phyloP scores from a whole-genome alignment of 2,329 filamentous ascomycete genomes.

The Lasiodiplodia citricola region DNA sequence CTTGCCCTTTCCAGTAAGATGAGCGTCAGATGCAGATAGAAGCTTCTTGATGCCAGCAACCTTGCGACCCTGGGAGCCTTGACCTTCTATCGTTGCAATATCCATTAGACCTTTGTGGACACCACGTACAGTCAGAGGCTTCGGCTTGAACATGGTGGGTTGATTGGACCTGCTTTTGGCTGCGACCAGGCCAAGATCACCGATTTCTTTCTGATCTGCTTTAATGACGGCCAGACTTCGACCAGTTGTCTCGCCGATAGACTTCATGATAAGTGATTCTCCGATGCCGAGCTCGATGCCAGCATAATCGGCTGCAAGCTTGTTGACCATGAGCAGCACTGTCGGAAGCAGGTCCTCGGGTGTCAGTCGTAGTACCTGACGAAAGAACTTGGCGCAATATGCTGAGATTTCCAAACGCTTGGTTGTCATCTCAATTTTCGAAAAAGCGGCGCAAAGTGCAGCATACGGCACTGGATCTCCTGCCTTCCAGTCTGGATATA shows the following conservation, averaged over 20 bases:
- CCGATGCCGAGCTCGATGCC: slow-evolving; percentile 98
- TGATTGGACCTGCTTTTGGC: slow-evolving; percentile 95
- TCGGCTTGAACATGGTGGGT: slow-evolving; percentile 98
- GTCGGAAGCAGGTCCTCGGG: slow-evolving; percentile 87
- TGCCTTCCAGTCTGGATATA: slow-evolving; percentile 94
- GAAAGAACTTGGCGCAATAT: slow-evolving; percentile 87
- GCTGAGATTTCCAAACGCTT: slow-evolving; percentile 88
- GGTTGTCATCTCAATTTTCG: slow-evolving; percentile 90
- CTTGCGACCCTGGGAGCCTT: slow-evolving; percentile 87
- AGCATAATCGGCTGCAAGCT: slow-evolving; percentile 93
- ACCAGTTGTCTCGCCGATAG: slow-evolving; percentile 92
- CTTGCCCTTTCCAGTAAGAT: slow-evolving; percentile 70
- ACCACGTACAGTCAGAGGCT: slow-evolving; percentile 81
- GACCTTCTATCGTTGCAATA: slow-evolving; percentile 85
- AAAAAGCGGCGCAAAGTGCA: slow-evolving; percentile 92
- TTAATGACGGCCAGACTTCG: slow-evolving; percentile 89
- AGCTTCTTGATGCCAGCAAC: slow-evolving; percentile 96
- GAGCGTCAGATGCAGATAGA: slow-evolving; percentile 84
- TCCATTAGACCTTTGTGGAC: slow-evolving; percentile 87
- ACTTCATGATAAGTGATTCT: slow-evolving; percentile 98
- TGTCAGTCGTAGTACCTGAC: slow-evolving; percentile 90
- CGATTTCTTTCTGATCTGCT: slow-evolving; percentile 93
- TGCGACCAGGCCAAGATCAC: slow-evolving; percentile 90
- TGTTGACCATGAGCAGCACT: slow-evolving; percentile 95
- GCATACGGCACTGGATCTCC: slow-evolving; percentile 92